Conservation (phyloP, 2,329 filamentous ascomycete genomes). For the Rhinocladiella similis region DNA sequence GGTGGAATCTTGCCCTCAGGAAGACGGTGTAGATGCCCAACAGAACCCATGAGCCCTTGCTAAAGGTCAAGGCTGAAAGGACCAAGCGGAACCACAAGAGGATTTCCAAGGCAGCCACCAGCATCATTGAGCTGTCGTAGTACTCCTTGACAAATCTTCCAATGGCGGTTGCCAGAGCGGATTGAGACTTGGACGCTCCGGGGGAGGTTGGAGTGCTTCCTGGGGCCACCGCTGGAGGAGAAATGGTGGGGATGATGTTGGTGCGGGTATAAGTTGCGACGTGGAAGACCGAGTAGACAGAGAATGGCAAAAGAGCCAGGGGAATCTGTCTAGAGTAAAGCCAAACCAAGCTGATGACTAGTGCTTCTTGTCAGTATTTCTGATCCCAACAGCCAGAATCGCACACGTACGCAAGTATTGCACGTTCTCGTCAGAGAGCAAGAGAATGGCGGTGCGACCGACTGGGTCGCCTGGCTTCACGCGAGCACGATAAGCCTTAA, state of each 20-base stretch:
- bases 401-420: conserved; percentile 82
- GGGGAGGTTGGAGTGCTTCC: conserved; percentile 58
- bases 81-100: conserved; percentile 80
- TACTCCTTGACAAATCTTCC: conserved; percentile 95
- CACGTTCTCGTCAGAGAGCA: conserved; percentile 89
- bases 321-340: conserved; percentile 87
- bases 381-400: conserved; percentile 1
- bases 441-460: conserved; percentile 56
- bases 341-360: conserved; percentile 94
- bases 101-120: conserved; percentile 88
- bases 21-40: conserved; percentile 85
- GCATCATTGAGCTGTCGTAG: conserved; percentile 93
- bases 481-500: conserved; percentile 91
- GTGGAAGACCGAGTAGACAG: conserved; percentile 97
- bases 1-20: conserved; percentile 82
- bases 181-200: conserved; percentile 48
- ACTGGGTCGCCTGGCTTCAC: conserved; percentile 53
- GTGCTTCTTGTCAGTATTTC: conserved; percentile 2
- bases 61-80: conserved; percentile 80
- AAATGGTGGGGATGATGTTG: conserved; percentile 85
- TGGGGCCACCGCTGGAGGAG: conserved; percentile 60
- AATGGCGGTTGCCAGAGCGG: conserved; percentile 76
- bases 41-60: conserved; percentile 87
- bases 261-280: conserved; percentile 94
- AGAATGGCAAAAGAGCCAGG: conserved; percentile 88